Percentiles rank a stretch among this genome's conserved stretches.
These are phyloP conservation scores for Acorus calamus DNA, from an alignment of 106 monocot species.

Conservation along the genomic window DNA sequence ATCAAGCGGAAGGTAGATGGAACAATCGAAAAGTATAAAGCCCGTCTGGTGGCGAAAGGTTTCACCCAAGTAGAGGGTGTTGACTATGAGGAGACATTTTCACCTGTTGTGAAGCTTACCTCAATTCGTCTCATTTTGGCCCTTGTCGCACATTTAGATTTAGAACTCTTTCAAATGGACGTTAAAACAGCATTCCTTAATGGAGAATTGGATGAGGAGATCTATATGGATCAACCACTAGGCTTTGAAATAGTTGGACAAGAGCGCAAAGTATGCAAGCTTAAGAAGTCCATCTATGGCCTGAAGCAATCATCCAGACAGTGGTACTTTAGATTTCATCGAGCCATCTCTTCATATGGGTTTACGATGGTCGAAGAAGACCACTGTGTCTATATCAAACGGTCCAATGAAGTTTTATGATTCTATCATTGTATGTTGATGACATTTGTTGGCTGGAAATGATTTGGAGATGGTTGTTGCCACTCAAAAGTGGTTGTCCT, in stretches of 20 bases:
- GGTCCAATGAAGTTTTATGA: too few relatives aligned
- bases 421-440: background rate
- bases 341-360: background rate
- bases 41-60: too few relatives aligned
- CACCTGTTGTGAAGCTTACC: background rate
- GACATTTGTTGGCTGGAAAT: background rate
- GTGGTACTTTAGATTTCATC: background rate
- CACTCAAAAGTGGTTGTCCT: background rate
- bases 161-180: background rate
- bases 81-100: slow-evolving; percentile 8
- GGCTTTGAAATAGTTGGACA: background rate
- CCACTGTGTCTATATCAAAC: background rate
- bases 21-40: too few relatives aligned
- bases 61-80: slow-evolving; percentile 1
- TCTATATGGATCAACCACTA: background rate
- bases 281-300: background rate
- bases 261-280: background rate
- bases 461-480: background rate
- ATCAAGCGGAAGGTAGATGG: too few relatives aligned
- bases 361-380: slow-evolving; percentile 5
- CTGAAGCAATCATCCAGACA: background rate
- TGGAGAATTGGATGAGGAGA: slow-evolving; percentile 3
- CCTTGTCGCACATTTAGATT: slow-evolving; percentile 3
- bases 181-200: background rate
- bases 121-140: background rate